A percentile compares a stretch with the other conserved stretches of the same genome.
Conservation (phyloP, 257 asterid species). For the Salvia splendens region DNA sequence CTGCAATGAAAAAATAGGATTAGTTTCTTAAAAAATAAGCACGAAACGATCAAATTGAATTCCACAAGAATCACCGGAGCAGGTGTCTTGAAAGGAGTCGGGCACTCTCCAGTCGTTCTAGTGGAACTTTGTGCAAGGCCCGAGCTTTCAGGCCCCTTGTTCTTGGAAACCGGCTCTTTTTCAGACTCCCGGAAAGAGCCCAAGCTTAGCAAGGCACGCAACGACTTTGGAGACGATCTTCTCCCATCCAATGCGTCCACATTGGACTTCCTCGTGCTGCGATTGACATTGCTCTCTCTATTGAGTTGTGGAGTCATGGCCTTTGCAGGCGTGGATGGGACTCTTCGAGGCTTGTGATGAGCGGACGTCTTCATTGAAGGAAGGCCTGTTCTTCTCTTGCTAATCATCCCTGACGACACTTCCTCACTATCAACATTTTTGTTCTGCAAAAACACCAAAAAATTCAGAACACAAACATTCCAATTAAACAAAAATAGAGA, state of each 20-base stretch:
- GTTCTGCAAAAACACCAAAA: conserved; percentile 36
- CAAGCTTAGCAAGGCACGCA: conserved; percentile 47
- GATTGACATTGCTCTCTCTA: conserved; percentile 39
- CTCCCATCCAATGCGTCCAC: conserved; percentile 35
- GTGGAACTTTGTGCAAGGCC: conserved; percentile 26
- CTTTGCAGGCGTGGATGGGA: conserved; percentile 51
- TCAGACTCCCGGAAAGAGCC: conserved; percentile 41
- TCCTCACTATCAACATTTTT: conserved; percentile 42
- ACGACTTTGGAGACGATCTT: conserved; percentile 48
- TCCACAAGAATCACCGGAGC: conserved; percentile 35
- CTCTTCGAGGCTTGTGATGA: conserved; percentile 45
- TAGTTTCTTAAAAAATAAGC: neutral
- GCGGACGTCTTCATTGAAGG: conserved; percentile 55
- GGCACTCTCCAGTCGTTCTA: conserved; percentile 16
- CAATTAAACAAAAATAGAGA: neutral
- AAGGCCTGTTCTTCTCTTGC: conserved; percentile 56
- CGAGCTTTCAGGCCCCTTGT: conserved; percentile 39
- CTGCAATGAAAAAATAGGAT: conserved; percentile 39
- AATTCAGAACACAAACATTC: conserved; percentile 8
- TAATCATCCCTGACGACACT: conserved; percentile 45
- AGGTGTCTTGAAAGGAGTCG: conserved; percentile 33
- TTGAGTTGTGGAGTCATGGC: conserved; percentile 41
- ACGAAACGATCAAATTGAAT: neutral
- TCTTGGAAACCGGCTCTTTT: conserved; percentile 34
- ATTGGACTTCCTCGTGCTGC: conserved; percentile 36